These are phyloP conservation scores for Amanita thiersii DNA, from an alignment of 768 basidiomycete species.

Conservation along the genomic window DNA sequence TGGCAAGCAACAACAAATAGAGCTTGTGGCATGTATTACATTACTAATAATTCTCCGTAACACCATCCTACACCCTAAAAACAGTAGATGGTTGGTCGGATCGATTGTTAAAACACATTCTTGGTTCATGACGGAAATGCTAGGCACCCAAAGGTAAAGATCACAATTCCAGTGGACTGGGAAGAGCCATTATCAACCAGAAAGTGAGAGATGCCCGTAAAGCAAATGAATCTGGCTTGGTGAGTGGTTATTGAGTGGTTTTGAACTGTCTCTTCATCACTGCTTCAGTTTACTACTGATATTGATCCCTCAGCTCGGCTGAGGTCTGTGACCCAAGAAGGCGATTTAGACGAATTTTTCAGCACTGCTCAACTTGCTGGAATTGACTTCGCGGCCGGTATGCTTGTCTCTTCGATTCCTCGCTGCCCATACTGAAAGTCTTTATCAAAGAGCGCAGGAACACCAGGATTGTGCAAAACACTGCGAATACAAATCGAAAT, in stretches of 20 bases:
- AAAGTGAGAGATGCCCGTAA: slow-evolving; percentile 69
- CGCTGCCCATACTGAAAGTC: slow-evolving; percentile 4
- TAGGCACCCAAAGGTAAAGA: slow-evolving; percentile 55
- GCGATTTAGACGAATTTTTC: slow-evolving; percentile 92
- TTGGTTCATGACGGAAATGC: background rate
- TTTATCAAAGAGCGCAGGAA: slow-evolving; percentile 58
- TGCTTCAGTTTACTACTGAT: slow-evolving; percentile 66
- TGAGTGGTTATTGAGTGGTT: slow-evolving; percentile 25
- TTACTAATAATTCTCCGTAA: too few species aligned
- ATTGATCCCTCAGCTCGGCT: slow-evolving; percentile 59
- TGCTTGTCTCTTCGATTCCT: slow-evolving; percentile 13
- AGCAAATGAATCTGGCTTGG: slow-evolving; percentile 57
- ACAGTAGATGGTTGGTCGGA: slow-evolving; percentile 1
- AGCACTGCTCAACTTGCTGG: slow-evolving; percentile 93
- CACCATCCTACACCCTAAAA: too few species aligned
- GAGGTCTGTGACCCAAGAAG: slow-evolving; percentile 91
- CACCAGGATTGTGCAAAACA: slow-evolving; percentile 66
- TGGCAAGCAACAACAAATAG: too few species aligned
- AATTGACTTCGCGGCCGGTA: slow-evolving; percentile 93
- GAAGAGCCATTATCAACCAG: slow-evolving; percentile 92
- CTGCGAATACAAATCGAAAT: slow-evolving; percentile 53
- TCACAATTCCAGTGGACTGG: slow-evolving; percentile 74
- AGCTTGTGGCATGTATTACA: too few species aligned
- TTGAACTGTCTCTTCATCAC: slow-evolving; percentile 8
- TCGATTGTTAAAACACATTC: background rate